These are phyloP conservation scores for Paramecium bursaria DNA, from an alignment of 73 alveolate genomes.

Conservation along the genomic window DNA sequence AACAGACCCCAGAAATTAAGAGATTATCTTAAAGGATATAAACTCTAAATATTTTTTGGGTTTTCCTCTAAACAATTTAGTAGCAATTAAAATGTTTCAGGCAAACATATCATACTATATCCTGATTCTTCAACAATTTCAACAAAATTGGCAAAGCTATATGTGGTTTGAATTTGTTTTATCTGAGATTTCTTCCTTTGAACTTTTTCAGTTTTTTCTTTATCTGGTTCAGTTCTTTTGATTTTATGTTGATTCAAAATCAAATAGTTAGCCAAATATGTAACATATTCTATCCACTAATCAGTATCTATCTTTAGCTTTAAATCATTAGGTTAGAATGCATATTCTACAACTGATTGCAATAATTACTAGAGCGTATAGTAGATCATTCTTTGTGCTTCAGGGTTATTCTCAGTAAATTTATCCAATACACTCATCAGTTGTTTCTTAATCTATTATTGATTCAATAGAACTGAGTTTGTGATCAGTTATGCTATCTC, in stretches of 20 bases:
- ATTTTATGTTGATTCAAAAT: neutral
- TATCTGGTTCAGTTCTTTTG: neutral
- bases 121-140: too few species aligned
- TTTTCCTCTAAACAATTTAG: too few species aligned
- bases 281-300: constrained; percentile 17
- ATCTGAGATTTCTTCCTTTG: neutral
- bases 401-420: neutral
- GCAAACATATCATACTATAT: too few species aligned
- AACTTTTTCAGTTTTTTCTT: constrained; percentile 15
- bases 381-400: constrained; percentile 19
- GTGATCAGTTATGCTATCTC: too few species aligned
- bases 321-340: neutral
- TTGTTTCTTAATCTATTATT: constrained; percentile 26
- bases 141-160: too few species aligned
- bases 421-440: constrained; percentile 45
- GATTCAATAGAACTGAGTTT: too few species aligned
- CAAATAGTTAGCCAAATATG: neutral
- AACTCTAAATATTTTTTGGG: too few species aligned
- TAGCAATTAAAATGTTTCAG: too few species aligned
- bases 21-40: too few species aligned
- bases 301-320: neutral
- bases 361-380: constrained; percentile 12
- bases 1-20: too few species aligned
- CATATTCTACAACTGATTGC: constrained; percentile 21
- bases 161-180: neutral